These are phyloP conservation scores for Yamadazyma songkhlaensis DNA, from an alignment of 1,139 yeast species.

Conservation along the genomic window DNA sequence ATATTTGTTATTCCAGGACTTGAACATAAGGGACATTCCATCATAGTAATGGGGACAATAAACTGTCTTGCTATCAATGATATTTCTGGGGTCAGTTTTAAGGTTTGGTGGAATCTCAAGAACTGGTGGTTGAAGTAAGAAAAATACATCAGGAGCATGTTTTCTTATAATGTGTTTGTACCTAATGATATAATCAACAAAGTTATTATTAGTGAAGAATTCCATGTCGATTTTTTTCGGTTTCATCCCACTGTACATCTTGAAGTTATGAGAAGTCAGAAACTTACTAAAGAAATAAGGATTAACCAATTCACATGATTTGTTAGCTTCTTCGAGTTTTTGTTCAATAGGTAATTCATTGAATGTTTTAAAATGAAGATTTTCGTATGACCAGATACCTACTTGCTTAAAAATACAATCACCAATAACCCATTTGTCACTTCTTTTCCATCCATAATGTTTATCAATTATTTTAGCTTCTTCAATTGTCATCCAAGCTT, in stretches of 20 bases:
- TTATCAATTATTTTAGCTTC: slow-evolving; percentile 44
- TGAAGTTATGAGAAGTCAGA: slow-evolving; percentile 19
- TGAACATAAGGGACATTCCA: slow-evolving; percentile 88
- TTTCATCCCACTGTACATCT: slow-evolving; percentile 19
- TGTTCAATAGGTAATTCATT: slow-evolving; percentile 19
- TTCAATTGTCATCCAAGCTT: slow-evolving; percentile 63
- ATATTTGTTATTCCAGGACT: slow-evolving; percentile 71
- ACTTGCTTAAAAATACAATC: slow-evolving; percentile 76
- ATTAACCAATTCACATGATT: slow-evolving; percentile 22
- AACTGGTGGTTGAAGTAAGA: slow-evolving; percentile 82
- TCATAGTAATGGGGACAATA: slow-evolving; percentile 91
- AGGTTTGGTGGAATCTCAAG: slow-evolving; percentile 74
- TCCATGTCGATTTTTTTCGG: slow-evolving; percentile 44
- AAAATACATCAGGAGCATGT: slow-evolving; percentile 44
- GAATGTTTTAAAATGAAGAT: slow-evolving; percentile 23
- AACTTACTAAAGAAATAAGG: slow-evolving; percentile 35
- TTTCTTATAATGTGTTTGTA: slow-evolving; percentile 51
- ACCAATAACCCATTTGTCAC: slow-evolving; percentile 64
- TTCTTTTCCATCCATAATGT: slow-evolving; percentile 70
- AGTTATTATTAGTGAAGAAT: slow-evolving; percentile 62
- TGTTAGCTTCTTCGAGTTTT: slow-evolving; percentile 31
- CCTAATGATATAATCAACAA: slow-evolving; percentile 53
- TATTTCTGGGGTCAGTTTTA: slow-evolving; percentile 42
- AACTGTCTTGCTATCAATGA: slow-evolving; percentile 63
- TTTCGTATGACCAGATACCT: slow-evolving; percentile 64